Percentiles rank a stretch among this genome's conserved stretches.
Evolutionary conservation across 2,329 filamentous ascomycete genomes (phyloP).

Genomic region (Beauveria sp.): DNA sequence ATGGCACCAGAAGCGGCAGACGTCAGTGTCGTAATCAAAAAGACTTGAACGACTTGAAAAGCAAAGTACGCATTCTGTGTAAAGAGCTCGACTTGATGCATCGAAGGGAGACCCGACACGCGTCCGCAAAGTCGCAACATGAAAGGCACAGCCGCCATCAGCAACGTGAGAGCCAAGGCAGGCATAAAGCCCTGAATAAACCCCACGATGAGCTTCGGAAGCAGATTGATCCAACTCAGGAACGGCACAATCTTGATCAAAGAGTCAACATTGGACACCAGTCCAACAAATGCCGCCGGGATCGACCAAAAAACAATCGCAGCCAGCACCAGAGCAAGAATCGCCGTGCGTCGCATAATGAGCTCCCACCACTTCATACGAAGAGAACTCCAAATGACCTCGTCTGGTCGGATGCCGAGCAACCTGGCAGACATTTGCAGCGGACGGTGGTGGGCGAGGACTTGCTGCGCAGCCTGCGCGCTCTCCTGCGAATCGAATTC

Average conservation of each 20-base stretch:
- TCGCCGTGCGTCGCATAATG: constrained; percentile 61
- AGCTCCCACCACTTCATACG: constrained; percentile 81
- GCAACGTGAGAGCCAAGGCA: constrained; percentile 65
- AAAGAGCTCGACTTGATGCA: constrained; percentile 67
- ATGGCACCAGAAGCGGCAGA: constrained; percentile 69
- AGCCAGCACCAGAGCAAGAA: constrained; percentile 64
- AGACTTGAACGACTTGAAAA: constrained; percentile 90
- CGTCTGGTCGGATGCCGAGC: constrained; percentile 72
- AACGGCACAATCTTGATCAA: constrained; percentile 54
- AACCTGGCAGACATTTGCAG: constrained; percentile 81
- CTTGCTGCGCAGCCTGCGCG: constrained; percentile 81
- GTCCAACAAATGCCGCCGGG: constrained; percentile 70
- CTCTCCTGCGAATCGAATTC: constrained; percentile 79
- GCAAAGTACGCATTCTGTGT: constrained; percentile 89
- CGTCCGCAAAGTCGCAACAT: constrained; percentile 53
- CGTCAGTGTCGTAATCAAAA: constrained; percentile 75
- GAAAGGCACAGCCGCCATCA: constrained; percentile 80
- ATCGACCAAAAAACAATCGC: constrained; percentile 83
- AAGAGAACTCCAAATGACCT: constrained; percentile 84
- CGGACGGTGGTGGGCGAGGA: constrained; percentile 77
- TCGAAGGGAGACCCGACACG: constrained; percentile 10
- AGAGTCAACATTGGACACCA: constrained; percentile 75
- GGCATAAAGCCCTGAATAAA: constrained; percentile 76
- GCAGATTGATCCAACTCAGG: neutral
- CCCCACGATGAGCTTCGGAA: constrained; percentile 25